These are phyloP conservation scores for Silene noctiflora DNA, from an alignment of 179 eudicot genomes.

Conservation along the genomic window DNA sequence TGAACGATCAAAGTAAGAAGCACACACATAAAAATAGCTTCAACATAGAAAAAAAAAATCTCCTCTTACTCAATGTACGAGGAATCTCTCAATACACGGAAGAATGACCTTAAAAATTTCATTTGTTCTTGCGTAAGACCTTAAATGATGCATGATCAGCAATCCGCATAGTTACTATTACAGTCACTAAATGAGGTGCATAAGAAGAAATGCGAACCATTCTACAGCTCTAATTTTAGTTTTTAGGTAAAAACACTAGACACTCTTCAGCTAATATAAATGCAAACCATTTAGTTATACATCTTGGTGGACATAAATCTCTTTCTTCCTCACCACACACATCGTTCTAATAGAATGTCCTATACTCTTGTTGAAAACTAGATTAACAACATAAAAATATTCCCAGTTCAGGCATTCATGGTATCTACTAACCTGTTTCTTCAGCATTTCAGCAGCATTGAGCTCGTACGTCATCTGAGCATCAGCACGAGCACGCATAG, in stretches of 20 bases:
- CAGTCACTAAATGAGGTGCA: not conserved
- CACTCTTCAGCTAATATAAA: not conserved
- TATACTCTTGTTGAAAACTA: not conserved
- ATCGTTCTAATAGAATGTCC: not conserved
- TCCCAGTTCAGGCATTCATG: not conserved
- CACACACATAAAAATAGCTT: not conserved
- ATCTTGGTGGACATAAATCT: too few species aligned
- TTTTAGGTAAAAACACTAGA: not conserved
- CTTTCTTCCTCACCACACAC: too few species aligned
- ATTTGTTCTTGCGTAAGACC: not conserved
- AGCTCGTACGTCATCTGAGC: constrained; percentile 68
- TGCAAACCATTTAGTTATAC: not conserved
- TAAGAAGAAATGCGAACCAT: not conserved
- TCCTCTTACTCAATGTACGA: not conserved
- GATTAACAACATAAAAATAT: not conserved
- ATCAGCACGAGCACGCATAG: constrained; percentile 77
- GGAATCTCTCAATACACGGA: not conserved
- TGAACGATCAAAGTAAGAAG: constrained; percentile 13
- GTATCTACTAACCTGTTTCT: constrained; percentile 64
- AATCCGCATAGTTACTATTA: not conserved
- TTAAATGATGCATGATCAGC: too few species aligned
- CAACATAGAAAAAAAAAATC: not conserved
- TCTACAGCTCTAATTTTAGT: not conserved
- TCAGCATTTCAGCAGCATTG: constrained; percentile 75
- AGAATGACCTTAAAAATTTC: not conserved